These are phyloP conservation scores for Silene vulgaris DNA, from an alignment of 179 eudicot species.

Conservation along the genomic window DNA sequence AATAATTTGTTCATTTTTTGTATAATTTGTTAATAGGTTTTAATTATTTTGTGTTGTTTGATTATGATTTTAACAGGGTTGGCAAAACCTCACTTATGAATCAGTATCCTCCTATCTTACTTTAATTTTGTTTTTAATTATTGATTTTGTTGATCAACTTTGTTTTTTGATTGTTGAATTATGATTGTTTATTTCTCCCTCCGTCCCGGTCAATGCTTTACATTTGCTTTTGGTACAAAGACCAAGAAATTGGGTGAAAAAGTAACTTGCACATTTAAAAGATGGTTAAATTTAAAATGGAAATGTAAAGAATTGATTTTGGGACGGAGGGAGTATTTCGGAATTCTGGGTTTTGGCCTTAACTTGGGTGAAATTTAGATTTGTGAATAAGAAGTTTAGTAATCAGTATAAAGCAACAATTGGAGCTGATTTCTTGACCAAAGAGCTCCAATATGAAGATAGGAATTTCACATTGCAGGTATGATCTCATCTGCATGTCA, in stretches of 20 bases:
- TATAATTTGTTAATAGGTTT: constrained; percentile 19
- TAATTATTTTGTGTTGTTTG: constrained; percentile 4
- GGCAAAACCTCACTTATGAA: constrained; percentile 69
- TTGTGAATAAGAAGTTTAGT: constrained; percentile 88
- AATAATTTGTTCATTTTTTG: background rate
- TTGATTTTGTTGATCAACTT: constrained; percentile 3
- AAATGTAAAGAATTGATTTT: too few species aligned
- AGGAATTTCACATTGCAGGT: constrained; percentile 91
- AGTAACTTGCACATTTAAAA: too few species aligned
- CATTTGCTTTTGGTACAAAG: too few species aligned
- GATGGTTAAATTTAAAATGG: too few species aligned
- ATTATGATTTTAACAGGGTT: constrained; percentile 36
- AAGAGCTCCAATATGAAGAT: constrained; percentile 83
- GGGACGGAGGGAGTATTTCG: background rate
- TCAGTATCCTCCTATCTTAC: constrained; percentile 40
- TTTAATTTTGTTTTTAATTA: background rate
- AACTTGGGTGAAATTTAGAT: constrained; percentile 40
- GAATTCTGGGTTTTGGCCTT: constrained; percentile 24
- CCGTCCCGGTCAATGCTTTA: too few species aligned
- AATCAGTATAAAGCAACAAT: constrained; percentile 94
- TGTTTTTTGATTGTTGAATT: background rate
- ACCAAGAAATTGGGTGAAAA: too few species aligned
- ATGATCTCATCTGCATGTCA: background rate
- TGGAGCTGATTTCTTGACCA: constrained; percentile 94
- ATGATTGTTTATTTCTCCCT: background rate